Evolutionary conservation across 345 rosid genomes (phyloP).

Genomic region (Euphorbia peplus): DNA sequence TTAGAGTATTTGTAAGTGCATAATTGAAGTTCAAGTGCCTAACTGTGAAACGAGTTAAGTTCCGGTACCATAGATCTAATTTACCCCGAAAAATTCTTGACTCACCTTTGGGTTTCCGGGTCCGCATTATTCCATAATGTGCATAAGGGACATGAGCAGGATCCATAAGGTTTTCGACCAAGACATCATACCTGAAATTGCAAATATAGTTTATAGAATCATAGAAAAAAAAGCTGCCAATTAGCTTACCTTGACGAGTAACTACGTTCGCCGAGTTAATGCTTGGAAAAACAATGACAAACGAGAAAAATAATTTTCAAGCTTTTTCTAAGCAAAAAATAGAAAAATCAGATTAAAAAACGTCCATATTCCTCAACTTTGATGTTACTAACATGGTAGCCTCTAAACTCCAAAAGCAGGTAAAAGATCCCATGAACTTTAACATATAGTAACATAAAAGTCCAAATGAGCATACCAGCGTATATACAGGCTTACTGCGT

Average conservation of each 20-base stretch:
- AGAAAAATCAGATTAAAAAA: background rate
- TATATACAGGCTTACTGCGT: too few species aligned
- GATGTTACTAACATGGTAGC: too few species aligned
- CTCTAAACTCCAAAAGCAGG: too few species aligned
- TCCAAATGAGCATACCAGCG: too few species aligned
- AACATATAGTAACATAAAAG: too few species aligned
- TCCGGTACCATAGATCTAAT: too few species aligned
- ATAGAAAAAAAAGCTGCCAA: background rate
- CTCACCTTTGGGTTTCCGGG: conserved; percentile 37
- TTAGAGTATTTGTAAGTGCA: too few species aligned
- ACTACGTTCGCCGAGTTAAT: background rate
- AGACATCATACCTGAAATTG: conserved; percentile 67
- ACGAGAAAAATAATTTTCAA: background rate
- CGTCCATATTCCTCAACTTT: background rate
- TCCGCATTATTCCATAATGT: conserved; percentile 67
- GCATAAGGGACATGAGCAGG: conserved; percentile 96
- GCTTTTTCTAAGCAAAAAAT: background rate
- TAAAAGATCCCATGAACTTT: too few species aligned
- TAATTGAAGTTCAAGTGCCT: too few species aligned
- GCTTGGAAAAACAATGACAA: background rate
- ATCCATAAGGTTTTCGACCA: conserved; percentile 86
- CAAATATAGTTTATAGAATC: conserved; percentile 4
- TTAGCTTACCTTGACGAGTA: background rate
- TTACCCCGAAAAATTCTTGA: conserved; percentile 9
- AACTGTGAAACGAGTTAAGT: too few species aligned